Evolutionary conservation across 768 basidiomycete species (phyloP), one percentile per base, ranked within the genome.

Genomic region (Galerina sulciceps): DNA sequence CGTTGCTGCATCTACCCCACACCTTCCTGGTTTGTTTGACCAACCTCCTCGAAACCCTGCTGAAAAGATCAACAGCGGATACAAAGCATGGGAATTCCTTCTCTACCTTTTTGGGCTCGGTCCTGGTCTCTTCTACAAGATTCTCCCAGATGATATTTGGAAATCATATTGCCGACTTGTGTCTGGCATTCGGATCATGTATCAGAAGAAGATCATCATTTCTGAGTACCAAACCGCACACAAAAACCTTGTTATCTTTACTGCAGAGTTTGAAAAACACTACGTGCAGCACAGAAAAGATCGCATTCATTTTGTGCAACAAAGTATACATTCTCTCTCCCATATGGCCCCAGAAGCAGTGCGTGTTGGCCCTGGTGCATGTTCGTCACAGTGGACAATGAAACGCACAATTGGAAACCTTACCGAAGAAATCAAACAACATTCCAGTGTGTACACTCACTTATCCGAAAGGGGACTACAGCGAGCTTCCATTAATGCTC

Each of bases 11-110:
- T 57, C 71, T 0, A 59, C 61, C 0, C 55, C 11, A 34, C 62
- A 59, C 26, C 56, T 67, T 55, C 64, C 64, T 6, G 46, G 48
- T 9, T 65, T 55, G 1, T 67, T 67, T 42, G 44, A 64, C 57
- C 47, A 62, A 0, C 59, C 63, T 17, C 66, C 66, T 35, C 60
- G 61, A 36, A 26, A 68, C 69, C 62, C 64, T 22, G 65, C 65
- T 3, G 61, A 74, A 53, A 75, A 76, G 35, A 69, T 75, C 6
- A 59, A 56, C 4, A 74, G 71, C 52, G 71, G 73, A 0, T 77
- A 74, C 59, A 77, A 77, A 45, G 75, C 75, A 10, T 67, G 62
- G 23, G 76, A 78, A 49, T 78, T 31, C 35, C 58, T 67, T 15
- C 52, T 65, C 2, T 76, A 74, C 37, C 10, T 77, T 41, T 76